Conservation (phyloP, 495 filamentous ascomycete genomes). For the Penicillium crystallinum region DNA sequence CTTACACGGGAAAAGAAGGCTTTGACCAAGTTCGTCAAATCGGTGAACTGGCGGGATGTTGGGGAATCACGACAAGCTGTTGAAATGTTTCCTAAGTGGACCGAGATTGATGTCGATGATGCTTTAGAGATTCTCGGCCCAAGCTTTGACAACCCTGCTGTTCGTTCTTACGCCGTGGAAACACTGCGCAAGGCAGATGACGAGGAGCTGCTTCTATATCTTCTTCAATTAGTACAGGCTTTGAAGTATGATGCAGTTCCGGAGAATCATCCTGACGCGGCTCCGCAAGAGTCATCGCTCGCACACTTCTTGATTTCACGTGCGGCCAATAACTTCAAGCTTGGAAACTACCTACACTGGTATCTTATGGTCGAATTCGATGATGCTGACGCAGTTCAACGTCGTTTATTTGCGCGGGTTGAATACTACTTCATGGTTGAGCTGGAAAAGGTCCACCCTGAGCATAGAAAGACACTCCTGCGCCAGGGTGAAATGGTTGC, state of each 20-base stretch:
- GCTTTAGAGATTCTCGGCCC: conserved; percentile 91
- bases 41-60: conserved; percentile 87
- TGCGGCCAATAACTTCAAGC: conserved; percentile 76
- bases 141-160: conserved; percentile 79
- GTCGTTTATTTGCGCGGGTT: conserved; percentile 81
- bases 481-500: conserved; percentile 87
- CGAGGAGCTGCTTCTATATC: conserved; percentile 85
- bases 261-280: conserved; percentile 52
- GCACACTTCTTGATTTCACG: conserved; percentile 84
- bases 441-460: conserved; percentile 53
- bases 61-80: conserved; percentile 83
- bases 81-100: conserved; percentile 88
- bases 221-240: conserved; percentile 93
- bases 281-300: conserved; percentile 76
- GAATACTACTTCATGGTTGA: conserved; percentile 95
- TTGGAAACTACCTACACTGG: conserved; percentile 96
- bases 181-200: conserved; percentile 88
- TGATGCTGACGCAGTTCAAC: conserved; percentile 69
- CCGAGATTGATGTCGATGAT: conserved; percentile 95
- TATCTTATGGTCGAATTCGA: conserved; percentile 97
- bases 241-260: conserved; percentile 86
- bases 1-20: conserved; percentile 88
- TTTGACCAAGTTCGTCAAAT: conserved; percentile 96
- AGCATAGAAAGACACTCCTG: conserved; percentile 67
- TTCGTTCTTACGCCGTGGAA: conserved; percentile 90